Conservation (phyloP, 305 asterid species). For the Nicotiana rustica region DNA sequence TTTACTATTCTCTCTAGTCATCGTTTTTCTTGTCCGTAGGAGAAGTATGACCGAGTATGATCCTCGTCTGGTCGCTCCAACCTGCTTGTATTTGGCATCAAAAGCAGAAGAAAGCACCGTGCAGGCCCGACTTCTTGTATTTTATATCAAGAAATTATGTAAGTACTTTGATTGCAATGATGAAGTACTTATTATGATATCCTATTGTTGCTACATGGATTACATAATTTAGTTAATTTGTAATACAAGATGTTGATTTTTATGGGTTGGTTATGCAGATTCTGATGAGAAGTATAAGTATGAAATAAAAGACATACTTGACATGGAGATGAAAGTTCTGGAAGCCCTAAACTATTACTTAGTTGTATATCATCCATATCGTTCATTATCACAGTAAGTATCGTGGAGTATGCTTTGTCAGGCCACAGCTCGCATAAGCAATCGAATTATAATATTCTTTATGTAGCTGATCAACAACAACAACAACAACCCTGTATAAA, state of each 20-base stretch:
- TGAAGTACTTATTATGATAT: background rate
- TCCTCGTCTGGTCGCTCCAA: slow-evolving; percentile 93
- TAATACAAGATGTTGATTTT: slow-evolving; percentile 29
- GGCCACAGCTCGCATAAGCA: background rate
- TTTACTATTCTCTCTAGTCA: background rate
- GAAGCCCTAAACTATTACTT: slow-evolving; percentile 92
- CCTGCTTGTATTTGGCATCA: slow-evolving; percentile 95
- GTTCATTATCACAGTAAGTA: slow-evolving; percentile 80
- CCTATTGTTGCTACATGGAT: background rate
- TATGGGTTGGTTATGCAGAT: slow-evolving; percentile 58
- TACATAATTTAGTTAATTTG: slow-evolving; percentile 12
- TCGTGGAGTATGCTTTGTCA: background rate
- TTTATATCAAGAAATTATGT: slow-evolving; percentile 84
- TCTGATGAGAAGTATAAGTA: slow-evolving; percentile 74
- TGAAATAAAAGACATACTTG: slow-evolving; percentile 92
- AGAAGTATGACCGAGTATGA: slow-evolving; percentile 86
- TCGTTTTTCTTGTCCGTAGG: slow-evolving; percentile 51
- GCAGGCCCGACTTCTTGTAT: slow-evolving; percentile 86
- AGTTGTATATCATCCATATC: slow-evolving; percentile 93
- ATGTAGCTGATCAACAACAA: background rate
- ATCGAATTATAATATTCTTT: background rate
- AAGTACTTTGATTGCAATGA: slow-evolving; percentile 33
- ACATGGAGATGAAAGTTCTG: slow-evolving; percentile 97
- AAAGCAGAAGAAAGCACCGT: slow-evolving; percentile 98
- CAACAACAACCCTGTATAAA: too few species aligned